phyloP scores from a whole-genome alignment of 257 asterid genomes.

The Verbascum thapsus region DNA sequence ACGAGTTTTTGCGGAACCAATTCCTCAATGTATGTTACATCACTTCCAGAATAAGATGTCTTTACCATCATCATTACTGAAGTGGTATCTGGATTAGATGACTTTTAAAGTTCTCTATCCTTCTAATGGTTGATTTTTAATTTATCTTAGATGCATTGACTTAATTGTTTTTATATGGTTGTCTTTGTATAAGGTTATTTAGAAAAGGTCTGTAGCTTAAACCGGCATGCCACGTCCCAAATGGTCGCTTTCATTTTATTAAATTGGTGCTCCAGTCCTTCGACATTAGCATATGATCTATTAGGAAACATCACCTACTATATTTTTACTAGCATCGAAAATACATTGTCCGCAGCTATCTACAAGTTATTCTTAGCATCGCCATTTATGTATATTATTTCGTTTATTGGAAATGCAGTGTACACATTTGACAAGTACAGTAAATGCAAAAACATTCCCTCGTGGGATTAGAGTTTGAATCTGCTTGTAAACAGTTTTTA shows the following conservation, averaged over 20 bases:
- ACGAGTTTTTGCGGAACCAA: constrained; percentile 6
- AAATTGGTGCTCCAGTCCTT: not conserved
- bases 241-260: too few relatives aligned
- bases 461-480: not conserved
- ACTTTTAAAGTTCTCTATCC: not conserved
- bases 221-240: too few relatives aligned
- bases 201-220: too few relatives aligned
- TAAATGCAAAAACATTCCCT: not conserved
- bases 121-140: not conserved
- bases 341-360: not conserved
- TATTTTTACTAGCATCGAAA: not conserved
- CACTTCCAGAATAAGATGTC: not conserved
- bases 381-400: not conserved
- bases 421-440: not conserved
- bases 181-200: too few relatives aligned
- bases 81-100: not conserved
- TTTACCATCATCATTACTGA: not conserved
- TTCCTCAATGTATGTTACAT: constrained; percentile 5
- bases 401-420: not conserved
- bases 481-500: not conserved
- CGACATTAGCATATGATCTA: not conserved
- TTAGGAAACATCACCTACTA: too few relatives aligned
- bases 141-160: too few relatives aligned
- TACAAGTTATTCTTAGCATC: not conserved
- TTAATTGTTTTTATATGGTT: too few relatives aligned